Evolutionary conservation across 129 eudicot species (phyloP).

Genomic region (Flaveria brownii): DNA sequence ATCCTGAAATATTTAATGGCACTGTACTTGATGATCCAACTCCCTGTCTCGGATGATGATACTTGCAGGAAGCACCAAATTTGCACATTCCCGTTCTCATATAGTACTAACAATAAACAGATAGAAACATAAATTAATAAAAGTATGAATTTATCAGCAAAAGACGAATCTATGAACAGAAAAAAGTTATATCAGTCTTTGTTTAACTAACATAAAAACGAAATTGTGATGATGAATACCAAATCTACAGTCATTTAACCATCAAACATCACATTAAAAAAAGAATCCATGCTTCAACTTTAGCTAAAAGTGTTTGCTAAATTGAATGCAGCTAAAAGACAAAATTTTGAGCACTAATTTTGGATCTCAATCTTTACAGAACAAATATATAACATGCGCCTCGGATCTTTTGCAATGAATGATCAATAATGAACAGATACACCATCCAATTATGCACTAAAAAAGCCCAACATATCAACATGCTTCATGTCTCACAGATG

Average conservation of each 20-base stretch:
- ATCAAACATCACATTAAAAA: constrained; percentile 16
- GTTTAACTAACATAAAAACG: background rate
- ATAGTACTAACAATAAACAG: constrained; percentile 50
- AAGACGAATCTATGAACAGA: constrained; percentile 7
- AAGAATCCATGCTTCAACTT: no score
- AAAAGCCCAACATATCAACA: constrained; percentile 17
- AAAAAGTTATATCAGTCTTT: background rate
- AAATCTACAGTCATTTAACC: constrained; percentile 6
- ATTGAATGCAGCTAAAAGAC: constrained; percentile 28
- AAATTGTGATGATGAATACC: constrained; percentile 1
- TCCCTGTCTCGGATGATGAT: constrained; percentile 93
- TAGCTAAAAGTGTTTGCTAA: background rate
- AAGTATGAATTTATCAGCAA: constrained; percentile 9
- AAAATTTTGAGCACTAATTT: constrained; percentile 6
- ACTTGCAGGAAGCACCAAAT: constrained; percentile 89
- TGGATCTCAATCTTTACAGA: constrained; percentile 26
- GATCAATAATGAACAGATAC: constrained; percentile 1
- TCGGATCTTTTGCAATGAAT: constrained; percentile 6
- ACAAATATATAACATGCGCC: constrained; percentile 20
- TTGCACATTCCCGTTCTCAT: constrained; percentile 93
- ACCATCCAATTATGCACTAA: constrained; percentile 8
- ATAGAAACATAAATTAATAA: background rate
- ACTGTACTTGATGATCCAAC: constrained; percentile 52
- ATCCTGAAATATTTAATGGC: constrained; percentile 66
- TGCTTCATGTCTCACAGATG: constrained; percentile 8